These are phyloP conservation scores for Discostella pseudostelligera DNA, from an alignment of 108 stramenopile genomes.

Conservation along the genomic window DNA sequence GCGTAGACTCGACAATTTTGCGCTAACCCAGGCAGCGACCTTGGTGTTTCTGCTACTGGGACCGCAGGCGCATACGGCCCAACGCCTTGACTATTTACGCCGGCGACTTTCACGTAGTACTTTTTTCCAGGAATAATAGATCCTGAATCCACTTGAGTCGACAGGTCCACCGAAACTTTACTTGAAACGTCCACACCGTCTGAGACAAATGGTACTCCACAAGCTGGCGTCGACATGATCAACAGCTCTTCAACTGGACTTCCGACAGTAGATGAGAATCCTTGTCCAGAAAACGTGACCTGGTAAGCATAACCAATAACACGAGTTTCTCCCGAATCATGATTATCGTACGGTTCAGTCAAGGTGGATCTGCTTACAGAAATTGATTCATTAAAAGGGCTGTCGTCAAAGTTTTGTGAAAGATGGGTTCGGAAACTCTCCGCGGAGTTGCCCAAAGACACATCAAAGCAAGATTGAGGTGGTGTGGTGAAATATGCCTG, in stretches of 20 bases:
- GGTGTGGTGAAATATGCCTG: constrained; percentile 52
- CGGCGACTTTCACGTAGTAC: constrained; percentile 70
- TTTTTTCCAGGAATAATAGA: constrained; percentile 50
- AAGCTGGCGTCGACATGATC: constrained; percentile 29
- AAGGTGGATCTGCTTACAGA: constrained; percentile 40
- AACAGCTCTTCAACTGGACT: constrained; percentile 43
- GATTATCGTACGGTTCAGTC: constrained; percentile 24
- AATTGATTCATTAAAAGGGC: constrained; percentile 56
- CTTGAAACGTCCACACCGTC: constrained; percentile 39
- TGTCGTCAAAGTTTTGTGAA: constrained; percentile 46
- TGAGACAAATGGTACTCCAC: constrained; percentile 29
- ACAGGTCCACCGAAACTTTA: constrained; percentile 28
- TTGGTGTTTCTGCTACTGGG: constrained; percentile 37
- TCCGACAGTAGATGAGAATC: constrained; percentile 48
- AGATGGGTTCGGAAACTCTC: constrained; percentile 46
- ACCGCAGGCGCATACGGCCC: constrained; percentile 31
- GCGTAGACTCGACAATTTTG: constrained; percentile 47
- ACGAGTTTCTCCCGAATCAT: constrained; percentile 17
- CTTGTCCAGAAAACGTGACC: constrained; percentile 56
- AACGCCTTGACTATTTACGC: constrained; percentile 53
- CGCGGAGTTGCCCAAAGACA: constrained; percentile 45
- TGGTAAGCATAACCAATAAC: constrained; percentile 41
- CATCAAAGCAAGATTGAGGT: constrained; percentile 50
- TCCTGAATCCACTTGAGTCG: constrained; percentile 48
- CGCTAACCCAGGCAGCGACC: constrained; percentile 46